A percentile compares a stretch with the other conserved stretches of the same genome.
phyloP scores from a whole-genome alignment of 2,329 filamentous ascomycete genomes.

The Cercospora zeae-maydis region DNA sequence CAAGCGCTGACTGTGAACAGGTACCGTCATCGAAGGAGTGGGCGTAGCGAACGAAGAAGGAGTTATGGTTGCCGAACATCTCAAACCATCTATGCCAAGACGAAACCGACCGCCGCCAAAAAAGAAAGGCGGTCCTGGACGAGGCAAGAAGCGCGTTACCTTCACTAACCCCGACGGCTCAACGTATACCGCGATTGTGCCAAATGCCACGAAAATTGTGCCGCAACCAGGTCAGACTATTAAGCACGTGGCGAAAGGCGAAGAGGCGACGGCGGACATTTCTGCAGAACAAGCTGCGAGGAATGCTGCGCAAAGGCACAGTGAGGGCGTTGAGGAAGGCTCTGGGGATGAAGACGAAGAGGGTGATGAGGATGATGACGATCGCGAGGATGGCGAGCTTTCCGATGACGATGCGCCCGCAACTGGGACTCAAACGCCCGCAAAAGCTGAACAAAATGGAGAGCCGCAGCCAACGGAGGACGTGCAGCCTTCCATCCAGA shows the following conservation, averaged over 20 bases:
- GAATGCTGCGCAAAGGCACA: slow-evolving; percentile 46
- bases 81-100: slow-evolving; percentile 39
- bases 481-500: slow-evolving; percentile 9
- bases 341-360: slow-evolving; percentile 52
- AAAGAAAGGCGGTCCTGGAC: slow-evolving; percentile 68
- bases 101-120: slow-evolving; percentile 77
- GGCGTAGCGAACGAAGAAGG: slow-evolving; percentile 60
- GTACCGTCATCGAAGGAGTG: slow-evolving; percentile 56
- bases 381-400: slow-evolving; percentile 38
- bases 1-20: not conserved
- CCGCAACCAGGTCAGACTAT: slow-evolving; percentile 35
- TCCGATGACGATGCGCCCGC: slow-evolving; percentile 32
- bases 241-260: slow-evolving; percentile 37
- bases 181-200: slow-evolving; percentile 40
- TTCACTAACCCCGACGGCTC: slow-evolving; percentile 49
- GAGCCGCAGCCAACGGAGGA: slow-evolving; percentile 20
- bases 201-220: slow-evolving; percentile 38
- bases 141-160: slow-evolving; percentile 72
- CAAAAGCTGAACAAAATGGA: slow-evolving; percentile 15
- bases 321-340: slow-evolving; percentile 45
- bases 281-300: slow-evolving; percentile 41
- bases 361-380: slow-evolving; percentile 45
- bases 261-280: slow-evolving; percentile 36
- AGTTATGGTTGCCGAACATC: slow-evolving; percentile 50
- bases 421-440: slow-evolving; percentile 23